Percentiles rank a stretch among this genome's conserved stretches.
These are phyloP conservation scores for sweet orange (Citrus sinensis) DNA, from an alignment of 345 rosid genomes.

Conservation along the genomic window DNA sequence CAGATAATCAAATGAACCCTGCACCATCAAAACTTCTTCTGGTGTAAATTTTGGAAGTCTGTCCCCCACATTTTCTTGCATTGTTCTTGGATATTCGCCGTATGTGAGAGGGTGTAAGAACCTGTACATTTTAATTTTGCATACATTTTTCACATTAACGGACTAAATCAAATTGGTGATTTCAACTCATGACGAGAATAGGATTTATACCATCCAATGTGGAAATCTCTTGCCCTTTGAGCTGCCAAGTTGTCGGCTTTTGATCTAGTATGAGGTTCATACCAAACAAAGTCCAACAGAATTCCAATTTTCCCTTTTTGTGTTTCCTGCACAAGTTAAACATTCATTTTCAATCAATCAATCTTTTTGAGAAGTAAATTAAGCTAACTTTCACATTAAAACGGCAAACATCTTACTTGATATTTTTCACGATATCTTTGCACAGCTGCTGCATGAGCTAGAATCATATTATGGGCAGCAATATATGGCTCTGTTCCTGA, in stretches of 20 bases:
- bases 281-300: slow-evolving; percentile 60
- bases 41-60: slow-evolving; percentile 52
- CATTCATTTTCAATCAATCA: not conserved
- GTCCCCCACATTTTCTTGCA: slow-evolving; percentile 43
- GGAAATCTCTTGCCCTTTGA: slow-evolving; percentile 72
- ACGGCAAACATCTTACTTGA: slow-evolving; percentile 23
- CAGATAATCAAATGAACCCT: slow-evolving; percentile 43
- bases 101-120: slow-evolving; percentile 59
- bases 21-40: slow-evolving; percentile 40
- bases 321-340: slow-evolving; percentile 24
- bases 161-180: not conserved
- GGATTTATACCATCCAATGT: slow-evolving; percentile 57
- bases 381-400: too few relatives aligned
- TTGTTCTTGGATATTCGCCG: slow-evolving; percentile 65
- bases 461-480: slow-evolving; percentile 52
- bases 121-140: slow-evolving; percentile 23
- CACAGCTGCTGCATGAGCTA: slow-evolving; percentile 57
- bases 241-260: slow-evolving; percentile 56
- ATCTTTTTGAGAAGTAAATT: not conserved
- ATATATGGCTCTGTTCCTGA: slow-evolving; percentile 62
- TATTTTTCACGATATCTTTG: slow-evolving; percentile 52
- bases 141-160: not conserved
- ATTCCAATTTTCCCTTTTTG: slow-evolving; percentile 66
- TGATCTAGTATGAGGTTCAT: slow-evolving; percentile 54
- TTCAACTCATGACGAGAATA: not conserved